Evolutionary conservation across 257 asterid species (phyloP).

Genomic region (Rubia yunnanensis): DNA sequence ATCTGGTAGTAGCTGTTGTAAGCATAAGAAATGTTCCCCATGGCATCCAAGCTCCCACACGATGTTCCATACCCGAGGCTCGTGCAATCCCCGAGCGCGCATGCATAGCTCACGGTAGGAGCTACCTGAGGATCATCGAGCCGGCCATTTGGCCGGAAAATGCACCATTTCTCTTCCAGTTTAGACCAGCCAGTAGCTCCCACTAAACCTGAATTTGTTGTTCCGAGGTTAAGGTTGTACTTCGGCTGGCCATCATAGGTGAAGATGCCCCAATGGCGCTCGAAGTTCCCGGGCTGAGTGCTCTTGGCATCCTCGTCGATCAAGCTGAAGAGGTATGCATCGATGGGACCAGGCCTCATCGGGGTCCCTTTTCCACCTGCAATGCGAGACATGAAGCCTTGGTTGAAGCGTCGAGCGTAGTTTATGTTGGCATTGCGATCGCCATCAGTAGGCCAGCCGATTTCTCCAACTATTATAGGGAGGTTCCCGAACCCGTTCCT

Average conservation of each 20-base stretch:
- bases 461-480: conserved; percentile 62
- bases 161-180: conserved; percentile 57
- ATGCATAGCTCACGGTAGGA: conserved; percentile 59
- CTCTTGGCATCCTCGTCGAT: conserved; percentile 79
- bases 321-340: conserved; percentile 66
- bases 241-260: conserved; percentile 57
- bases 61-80: conserved; percentile 61
- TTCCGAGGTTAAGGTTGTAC: conserved; percentile 57
- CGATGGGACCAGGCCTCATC: conserved; percentile 59
- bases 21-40: conserved; percentile 55
- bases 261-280: conserved; percentile 78
- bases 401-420: conserved; percentile 57
- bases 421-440: conserved; percentile 51
- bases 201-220: conserved; percentile 36
- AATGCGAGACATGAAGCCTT: conserved; percentile 60
- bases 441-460: conserved; percentile 89
- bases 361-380: conserved; percentile 68
- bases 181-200: conserved; percentile 38
- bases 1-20: conserved; percentile 76
- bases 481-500: conserved; percentile 55
- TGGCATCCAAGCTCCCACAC: conserved; percentile 48
- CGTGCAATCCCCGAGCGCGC: conserved; percentile 67
- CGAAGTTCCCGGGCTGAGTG: conserved; percentile 69
- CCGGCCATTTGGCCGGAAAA: conserved; percentile 41
- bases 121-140: conserved; percentile 46